These are phyloP conservation scores for Zygosaccharomyces rouxii DNA, from an alignment of 805 yeast species.

Conservation along the genomic window DNA sequence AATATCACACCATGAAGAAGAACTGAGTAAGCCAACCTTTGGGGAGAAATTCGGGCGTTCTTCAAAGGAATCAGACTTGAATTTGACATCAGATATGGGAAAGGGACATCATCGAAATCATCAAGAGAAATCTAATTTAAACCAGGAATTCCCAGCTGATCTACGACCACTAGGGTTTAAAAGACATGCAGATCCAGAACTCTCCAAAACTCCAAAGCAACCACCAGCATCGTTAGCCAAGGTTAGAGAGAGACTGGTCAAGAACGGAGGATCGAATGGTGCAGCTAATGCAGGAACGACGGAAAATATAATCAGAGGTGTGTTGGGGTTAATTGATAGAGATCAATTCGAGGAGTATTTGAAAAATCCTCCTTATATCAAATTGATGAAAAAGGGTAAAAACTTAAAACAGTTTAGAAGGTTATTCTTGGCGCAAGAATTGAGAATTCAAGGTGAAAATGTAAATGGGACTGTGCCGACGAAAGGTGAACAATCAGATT, in stretches of 20 bases:
- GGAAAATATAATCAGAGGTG: constrained; percentile 6
- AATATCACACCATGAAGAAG: background rate
- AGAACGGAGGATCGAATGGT: constrained; percentile 4
- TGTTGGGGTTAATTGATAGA: constrained; percentile 30
- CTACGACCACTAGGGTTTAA: constrained; percentile 26
- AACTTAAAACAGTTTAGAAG: constrained; percentile 46
- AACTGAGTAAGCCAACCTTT: background rate
- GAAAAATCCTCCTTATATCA: constrained; percentile 52
- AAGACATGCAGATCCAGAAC: constrained; percentile 13
- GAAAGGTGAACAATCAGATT: constrained; percentile 6
- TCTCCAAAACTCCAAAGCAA: constrained; percentile 1
- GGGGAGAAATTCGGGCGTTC: background rate
- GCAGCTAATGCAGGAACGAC: constrained; percentile 5
- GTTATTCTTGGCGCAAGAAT: constrained; percentile 63
- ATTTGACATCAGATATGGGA: background rate
- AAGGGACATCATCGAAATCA: background rate
- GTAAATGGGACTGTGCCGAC: constrained; percentile 6
- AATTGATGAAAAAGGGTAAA: constrained; percentile 44
- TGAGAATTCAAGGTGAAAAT: constrained; percentile 31
- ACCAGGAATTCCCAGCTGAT: constrained; percentile 24
- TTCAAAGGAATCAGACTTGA: background rate
- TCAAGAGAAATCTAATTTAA: constrained; percentile 1
- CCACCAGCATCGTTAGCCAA: constrained; percentile 12
- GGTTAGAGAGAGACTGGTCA: constrained; percentile 18
- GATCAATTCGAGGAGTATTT: constrained; percentile 42